Conservation (phyloP, 306 rosid genomes). For the Dryas octopetala region DNA sequence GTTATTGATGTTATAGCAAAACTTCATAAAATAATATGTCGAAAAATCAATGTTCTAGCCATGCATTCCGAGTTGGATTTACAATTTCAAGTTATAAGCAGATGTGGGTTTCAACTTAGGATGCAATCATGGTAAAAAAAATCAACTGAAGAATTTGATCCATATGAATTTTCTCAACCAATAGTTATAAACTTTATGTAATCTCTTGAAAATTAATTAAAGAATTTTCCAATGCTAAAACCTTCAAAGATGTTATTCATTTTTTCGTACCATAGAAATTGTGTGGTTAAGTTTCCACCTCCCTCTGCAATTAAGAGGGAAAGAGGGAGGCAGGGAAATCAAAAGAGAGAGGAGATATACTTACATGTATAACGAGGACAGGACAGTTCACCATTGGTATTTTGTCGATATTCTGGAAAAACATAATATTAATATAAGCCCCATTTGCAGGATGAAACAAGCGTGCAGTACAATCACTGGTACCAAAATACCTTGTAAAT, state of each 20-base stretch:
- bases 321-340: neutral
- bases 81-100: too few species aligned
- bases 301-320: neutral
- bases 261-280: neutral
- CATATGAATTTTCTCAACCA: too few species aligned
- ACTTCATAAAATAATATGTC: too few species aligned
- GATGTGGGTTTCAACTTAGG: too few species aligned
- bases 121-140: too few species aligned
- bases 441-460: constrained; percentile 21
- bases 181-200: neutral
- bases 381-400: constrained; percentile 69
- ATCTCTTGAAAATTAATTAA: neutral
- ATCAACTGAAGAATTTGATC: too few species aligned
- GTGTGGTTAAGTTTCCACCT: neutral
- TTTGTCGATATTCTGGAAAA: constrained; percentile 84
- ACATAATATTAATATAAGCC: constrained; percentile 21
- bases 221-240: too few species aligned
- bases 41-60: too few species aligned
- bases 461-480: constrained; percentile 10
- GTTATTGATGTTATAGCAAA: too few species aligned
- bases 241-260: neutral
- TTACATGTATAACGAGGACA: constrained; percentile 87
- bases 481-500: constrained; percentile 67
- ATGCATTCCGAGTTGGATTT: too few species aligned
- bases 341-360: constrained; percentile 26